phyloP scores from a whole-genome alignment of 352 stramenopile species.

The Globisporangium irregulare region DNA sequence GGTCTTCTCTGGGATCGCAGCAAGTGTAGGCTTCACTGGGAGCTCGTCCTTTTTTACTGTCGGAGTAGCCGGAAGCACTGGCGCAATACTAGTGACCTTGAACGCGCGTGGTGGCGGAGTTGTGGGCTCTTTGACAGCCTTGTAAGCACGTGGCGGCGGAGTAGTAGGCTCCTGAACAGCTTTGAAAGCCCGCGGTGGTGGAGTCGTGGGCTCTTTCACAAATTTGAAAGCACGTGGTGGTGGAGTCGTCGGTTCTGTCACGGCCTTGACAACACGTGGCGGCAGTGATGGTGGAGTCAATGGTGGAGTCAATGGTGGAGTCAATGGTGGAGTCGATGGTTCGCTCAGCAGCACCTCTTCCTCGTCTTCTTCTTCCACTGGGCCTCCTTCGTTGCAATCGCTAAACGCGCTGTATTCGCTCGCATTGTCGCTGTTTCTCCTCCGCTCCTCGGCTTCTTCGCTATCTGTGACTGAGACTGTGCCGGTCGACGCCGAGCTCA shows the following conservation, averaged over 20 bases:
- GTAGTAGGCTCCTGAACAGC: not conserved
- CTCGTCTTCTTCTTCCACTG: constrained; percentile 16
- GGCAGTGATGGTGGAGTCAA: not conserved
- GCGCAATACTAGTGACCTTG: not conserved
- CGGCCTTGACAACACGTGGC: not conserved
- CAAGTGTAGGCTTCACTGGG: not conserved
- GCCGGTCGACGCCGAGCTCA: constrained; percentile 23
- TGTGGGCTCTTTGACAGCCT: not conserved
- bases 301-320: not conserved
- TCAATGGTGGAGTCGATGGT: not conserved
- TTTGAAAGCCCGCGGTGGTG: not conserved
- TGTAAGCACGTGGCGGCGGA: not conserved
- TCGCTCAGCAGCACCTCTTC: not conserved
- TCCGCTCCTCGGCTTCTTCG: constrained; percentile 22
- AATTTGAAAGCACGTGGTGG: not conserved
- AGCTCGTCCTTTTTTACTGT: not conserved
- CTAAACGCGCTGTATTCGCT: constrained; percentile 10
- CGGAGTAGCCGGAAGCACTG: not conserved
- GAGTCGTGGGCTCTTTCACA: not conserved
- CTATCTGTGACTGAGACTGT: constrained; percentile 34
- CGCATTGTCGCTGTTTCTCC: constrained; percentile 13
- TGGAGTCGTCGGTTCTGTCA: not conserved
- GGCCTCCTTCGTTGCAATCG: constrained; percentile 27
- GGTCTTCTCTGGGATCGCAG: not conserved
- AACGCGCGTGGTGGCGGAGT: not conserved